A percentile compares a stretch with the other conserved stretches of the same genome.
Conservation (phyloP, 495 filamentous ascomycete species). For the Xylaria telfairii region DNA sequence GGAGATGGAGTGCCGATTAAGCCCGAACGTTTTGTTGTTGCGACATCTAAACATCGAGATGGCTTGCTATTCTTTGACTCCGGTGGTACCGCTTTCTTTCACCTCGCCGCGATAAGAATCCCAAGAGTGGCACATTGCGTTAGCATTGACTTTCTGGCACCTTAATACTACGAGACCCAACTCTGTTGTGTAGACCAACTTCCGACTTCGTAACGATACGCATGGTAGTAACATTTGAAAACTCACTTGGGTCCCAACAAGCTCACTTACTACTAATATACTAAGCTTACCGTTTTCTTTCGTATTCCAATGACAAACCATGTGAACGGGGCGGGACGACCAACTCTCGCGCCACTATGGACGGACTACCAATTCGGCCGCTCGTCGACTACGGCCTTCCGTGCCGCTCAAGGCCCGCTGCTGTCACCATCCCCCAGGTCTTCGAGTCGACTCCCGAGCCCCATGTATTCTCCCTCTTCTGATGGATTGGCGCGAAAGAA, state of each 20-base stretch:
- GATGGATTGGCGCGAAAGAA: slow-evolving; percentile 47
- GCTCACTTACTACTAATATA: background rate
- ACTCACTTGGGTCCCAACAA: background rate
- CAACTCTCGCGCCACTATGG: slow-evolving; percentile 48
- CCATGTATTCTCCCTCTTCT: slow-evolving; percentile 43
- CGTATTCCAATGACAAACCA: slow-evolving; percentile 32
- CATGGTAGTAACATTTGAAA: slow-evolving; percentile 1
- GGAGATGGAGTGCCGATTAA: slow-evolving; percentile 2
- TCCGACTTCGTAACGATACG: background rate
- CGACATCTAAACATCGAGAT: slow-evolving; percentile 17
- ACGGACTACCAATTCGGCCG: slow-evolving; percentile 34
- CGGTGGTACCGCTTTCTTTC: slow-evolving; percentile 19
- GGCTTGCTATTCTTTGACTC: slow-evolving; percentile 21
- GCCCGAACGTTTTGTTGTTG: background rate
- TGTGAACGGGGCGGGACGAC: slow-evolving; percentile 37
- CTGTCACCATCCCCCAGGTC: slow-evolving; percentile 40
- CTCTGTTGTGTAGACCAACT: background rate
- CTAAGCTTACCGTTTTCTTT: background rate
- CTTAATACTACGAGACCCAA: slow-evolving; percentile 19
- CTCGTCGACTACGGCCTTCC: slow-evolving; percentile 28
- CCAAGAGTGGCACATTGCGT: slow-evolving; percentile 1
- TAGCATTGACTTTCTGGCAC: slow-evolving; percentile 12
- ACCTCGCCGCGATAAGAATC: slow-evolving; percentile 11
- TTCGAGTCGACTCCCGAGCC: slow-evolving; percentile 43
- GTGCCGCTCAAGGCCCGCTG: slow-evolving; percentile 33